These are phyloP conservation scores for Eucalyptus tenuipes DNA, from an alignment of 345 rosid species.

Conservation along the genomic window DNA sequence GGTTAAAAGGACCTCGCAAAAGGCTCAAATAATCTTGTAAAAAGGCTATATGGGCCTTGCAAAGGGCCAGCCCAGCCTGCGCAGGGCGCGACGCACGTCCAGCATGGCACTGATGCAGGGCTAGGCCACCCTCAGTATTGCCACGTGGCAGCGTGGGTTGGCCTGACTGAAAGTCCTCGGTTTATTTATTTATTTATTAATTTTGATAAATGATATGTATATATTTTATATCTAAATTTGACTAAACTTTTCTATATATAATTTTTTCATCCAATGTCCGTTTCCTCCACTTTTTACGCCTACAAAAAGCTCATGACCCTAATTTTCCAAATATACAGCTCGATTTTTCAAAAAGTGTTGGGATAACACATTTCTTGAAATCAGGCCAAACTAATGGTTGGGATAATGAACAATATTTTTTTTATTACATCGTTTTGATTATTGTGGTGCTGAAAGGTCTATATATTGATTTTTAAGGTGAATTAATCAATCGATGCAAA, in stretches of 20 bases:
- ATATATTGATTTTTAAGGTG: not conserved
- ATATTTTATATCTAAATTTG: not conserved
- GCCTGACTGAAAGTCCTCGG: not conserved
- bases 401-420: not conserved
- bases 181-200: not conserved
- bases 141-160: not conserved
- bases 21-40: not conserved
- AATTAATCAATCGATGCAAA: not conserved
- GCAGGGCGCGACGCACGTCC: not conserved
- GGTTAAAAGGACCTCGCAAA: too few relatives aligned
- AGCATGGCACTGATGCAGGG: not conserved
- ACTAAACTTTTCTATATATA: not conserved
- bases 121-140: not conserved
- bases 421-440: not conserved
- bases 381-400: not conserved
- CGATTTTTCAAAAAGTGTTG: not conserved
- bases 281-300: not conserved
- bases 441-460: not conserved
- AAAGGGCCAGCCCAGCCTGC: not conserved
- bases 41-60: not conserved
- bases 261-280: not conserved
- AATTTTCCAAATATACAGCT: rapidly evolving
- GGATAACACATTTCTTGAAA: not conserved
- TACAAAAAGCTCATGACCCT: not conserved
- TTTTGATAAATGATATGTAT: not conserved